phyloP scores from a whole-genome alignment of 768 basidiomycete genomes.

The Fomitopsis serialis region DNA sequence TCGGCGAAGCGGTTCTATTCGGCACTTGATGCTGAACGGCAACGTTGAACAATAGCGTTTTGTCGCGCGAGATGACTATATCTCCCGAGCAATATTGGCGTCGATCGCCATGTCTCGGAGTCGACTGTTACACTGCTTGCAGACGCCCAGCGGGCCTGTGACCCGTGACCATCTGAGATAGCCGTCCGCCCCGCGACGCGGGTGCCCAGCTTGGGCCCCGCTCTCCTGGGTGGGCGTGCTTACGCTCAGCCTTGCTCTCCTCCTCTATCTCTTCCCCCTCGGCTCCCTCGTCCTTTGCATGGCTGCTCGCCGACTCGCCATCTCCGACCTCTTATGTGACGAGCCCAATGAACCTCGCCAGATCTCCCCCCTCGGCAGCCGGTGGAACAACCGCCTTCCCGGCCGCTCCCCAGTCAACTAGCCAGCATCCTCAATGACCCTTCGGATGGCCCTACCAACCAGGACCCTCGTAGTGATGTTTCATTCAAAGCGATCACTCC shows the following conservation, averaged over 20 bases:
- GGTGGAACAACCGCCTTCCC: slow-evolving; percentile 5
- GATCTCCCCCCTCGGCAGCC: slow-evolving; percentile 1
- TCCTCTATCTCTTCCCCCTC: slow-evolving; percentile 2
- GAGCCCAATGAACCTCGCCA: slow-evolving; percentile 28
- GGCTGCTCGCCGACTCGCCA: slow-evolving; percentile 67
- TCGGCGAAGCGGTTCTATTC: too few relatives aligned
- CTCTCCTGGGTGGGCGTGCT: not conserved
- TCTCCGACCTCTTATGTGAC: slow-evolving; percentile 68
- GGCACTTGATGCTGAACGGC: too few relatives aligned
- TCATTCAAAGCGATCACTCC: not conserved
- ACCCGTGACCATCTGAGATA: not conserved
- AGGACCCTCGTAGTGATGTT: not conserved
- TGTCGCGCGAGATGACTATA: too few relatives aligned
- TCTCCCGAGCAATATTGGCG: too few relatives aligned
- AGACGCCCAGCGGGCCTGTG: too few relatives aligned
- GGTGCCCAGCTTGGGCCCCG: too few relatives aligned
- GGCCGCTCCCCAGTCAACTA: not conserved
- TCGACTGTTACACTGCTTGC: not conserved
- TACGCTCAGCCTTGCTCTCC: not conserved
- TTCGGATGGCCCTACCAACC: not conserved
- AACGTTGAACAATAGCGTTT: too few relatives aligned
- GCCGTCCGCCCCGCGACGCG: not conserved
- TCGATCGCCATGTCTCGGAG: too few relatives aligned
- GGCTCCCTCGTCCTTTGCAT: slow-evolving; percentile 28
- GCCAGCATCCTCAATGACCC: not conserved